Percentiles rank a stretch among this genome's conserved stretches.
Evolutionary conservation across 2,329 filamentous ascomycete genomes (phyloP).

Genomic region (Trichoderma koningii): DNA sequence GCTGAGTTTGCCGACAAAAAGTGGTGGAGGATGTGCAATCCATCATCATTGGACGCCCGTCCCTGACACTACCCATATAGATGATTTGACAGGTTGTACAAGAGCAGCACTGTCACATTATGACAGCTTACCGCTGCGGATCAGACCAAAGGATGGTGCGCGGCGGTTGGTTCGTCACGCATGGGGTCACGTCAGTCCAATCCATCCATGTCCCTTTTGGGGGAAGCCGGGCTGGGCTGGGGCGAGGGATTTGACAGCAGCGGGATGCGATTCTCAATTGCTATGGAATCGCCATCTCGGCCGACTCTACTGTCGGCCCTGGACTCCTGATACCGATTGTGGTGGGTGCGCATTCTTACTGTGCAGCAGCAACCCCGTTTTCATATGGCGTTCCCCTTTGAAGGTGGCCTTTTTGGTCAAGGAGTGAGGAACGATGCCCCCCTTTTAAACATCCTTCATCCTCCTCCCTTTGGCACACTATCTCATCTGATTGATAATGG

Average conservation of each 20-base stretch:
- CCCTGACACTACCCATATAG: not conserved
- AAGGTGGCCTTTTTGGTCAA: not conserved
- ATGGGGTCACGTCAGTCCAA: not conserved
- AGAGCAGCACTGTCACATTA: not conserved
- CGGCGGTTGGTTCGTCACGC: not conserved
- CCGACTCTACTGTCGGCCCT: not conserved
- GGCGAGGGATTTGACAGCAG: constrained; percentile 1
- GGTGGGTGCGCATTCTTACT: not conserved
- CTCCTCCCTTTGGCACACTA: not conserved
- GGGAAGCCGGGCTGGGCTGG: too few species aligned
- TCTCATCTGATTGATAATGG: not conserved
- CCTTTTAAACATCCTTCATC: not conserved
- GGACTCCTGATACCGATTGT: not conserved
- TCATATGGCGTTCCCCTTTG: not conserved
- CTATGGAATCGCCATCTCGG: not conserved
- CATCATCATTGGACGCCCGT: not conserved
- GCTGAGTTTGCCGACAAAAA: not conserved
- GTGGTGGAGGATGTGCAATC: not conserved
- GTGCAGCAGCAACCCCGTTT: not conserved
- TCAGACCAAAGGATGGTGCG: not conserved
- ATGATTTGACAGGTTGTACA: not conserved
- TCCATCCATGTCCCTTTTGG: not conserved
- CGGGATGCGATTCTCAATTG: not conserved
- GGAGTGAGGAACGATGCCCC: not conserved
- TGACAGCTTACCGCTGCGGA: constrained; percentile 6